A percentile compares a stretch with the other conserved stretches of the same genome.
Conservation (phyloP, 805 yeast genomes). For the Monosporozyma yasuniensis region DNA sequence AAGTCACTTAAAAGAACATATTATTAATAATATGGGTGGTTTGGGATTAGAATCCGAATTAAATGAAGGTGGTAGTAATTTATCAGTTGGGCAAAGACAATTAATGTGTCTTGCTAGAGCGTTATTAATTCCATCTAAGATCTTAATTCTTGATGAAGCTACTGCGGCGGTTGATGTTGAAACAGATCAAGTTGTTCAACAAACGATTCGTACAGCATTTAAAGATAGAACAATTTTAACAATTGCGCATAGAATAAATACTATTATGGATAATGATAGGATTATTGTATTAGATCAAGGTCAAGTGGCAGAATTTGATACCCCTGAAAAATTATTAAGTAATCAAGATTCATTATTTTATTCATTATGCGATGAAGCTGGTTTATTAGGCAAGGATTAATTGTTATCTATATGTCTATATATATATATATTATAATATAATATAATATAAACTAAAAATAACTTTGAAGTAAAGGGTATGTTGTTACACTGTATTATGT, state of each 20-base stretch:
- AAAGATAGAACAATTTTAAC: slow-evolving; percentile 71
- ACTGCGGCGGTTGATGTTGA: slow-evolving; percentile 86
- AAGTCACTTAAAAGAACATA: slow-evolving; percentile 65
- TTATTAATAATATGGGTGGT: slow-evolving; percentile 42
- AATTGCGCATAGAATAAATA: slow-evolving; percentile 77
- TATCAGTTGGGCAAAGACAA: slow-evolving; percentile 72
- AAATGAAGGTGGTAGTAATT: slow-evolving; percentile 62
- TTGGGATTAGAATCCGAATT: slow-evolving; percentile 44
- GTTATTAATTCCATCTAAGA: slow-evolving; percentile 50
- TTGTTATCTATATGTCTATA: not conserved
- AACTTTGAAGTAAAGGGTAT: too few relatives aligned
- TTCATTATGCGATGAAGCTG: slow-evolving; percentile 75
- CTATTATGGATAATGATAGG: slow-evolving; percentile 72
- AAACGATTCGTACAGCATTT: slow-evolving; percentile 68
- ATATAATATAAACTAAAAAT: too few relatives aligned
- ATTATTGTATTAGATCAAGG: slow-evolving; percentile 73
- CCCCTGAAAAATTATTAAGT: slow-evolving; percentile 58
- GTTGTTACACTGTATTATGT: too few relatives aligned
- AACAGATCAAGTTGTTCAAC: slow-evolving; percentile 69
- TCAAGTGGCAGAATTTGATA: slow-evolving; percentile 64
- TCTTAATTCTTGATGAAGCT: slow-evolving; percentile 73
- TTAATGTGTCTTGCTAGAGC: slow-evolving; percentile 78
- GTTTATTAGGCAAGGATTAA: slow-evolving; percentile 32
- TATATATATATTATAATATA: not conserved
- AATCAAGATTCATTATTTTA: slow-evolving; percentile 65